These are phyloP conservation scores for Tillandsia fasciculata DNA, from an alignment of 176 grass and related monocot species.

Conservation along the genomic window DNA sequence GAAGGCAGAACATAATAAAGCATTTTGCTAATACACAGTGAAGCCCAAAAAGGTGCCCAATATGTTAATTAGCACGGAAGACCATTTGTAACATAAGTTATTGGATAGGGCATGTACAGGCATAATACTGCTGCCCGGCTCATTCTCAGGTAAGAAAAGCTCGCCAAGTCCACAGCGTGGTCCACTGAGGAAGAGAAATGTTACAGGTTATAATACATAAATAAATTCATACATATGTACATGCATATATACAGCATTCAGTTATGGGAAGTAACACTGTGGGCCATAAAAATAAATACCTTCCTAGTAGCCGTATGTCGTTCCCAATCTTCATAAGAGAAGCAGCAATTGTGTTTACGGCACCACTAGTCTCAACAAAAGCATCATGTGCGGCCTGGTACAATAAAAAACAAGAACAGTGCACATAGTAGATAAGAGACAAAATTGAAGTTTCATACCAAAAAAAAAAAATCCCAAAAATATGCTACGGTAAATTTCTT, in stretches of 20 bases:
- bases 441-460: neutral
- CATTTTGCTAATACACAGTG: neutral
- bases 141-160: slow-evolving; percentile 96
- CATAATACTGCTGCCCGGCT: slow-evolving; percentile 99
- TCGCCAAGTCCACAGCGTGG: slow-evolving; percentile 96
- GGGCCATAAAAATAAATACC: slow-evolving; percentile 23
- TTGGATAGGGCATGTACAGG: slow-evolving; percentile 41
- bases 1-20: neutral
- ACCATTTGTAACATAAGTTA: neutral
- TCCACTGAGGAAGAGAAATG: slow-evolving; percentile 36
- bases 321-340: slow-evolving; percentile 99
- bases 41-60: neutral
- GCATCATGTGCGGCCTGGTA: slow-evolving; percentile 89
- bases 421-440: slow-evolving; percentile 1
- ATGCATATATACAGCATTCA: neutral
- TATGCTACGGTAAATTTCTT: neutral
- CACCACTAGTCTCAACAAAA: slow-evolving; percentile 92
- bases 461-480: neutral
- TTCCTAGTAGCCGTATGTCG: slow-evolving; percentile 89
- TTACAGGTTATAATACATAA: neutral
- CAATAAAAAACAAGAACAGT: slow-evolving; percentile 8
- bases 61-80: neutral
- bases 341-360: slow-evolving; percentile 77
- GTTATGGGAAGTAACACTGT: slow-evolving; percentile 4
- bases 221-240: neutral